These are phyloP conservation scores for Blastocystis sp. DNA, from an alignment of 352 stramenopile genomes.

Conservation along the genomic window DNA sequence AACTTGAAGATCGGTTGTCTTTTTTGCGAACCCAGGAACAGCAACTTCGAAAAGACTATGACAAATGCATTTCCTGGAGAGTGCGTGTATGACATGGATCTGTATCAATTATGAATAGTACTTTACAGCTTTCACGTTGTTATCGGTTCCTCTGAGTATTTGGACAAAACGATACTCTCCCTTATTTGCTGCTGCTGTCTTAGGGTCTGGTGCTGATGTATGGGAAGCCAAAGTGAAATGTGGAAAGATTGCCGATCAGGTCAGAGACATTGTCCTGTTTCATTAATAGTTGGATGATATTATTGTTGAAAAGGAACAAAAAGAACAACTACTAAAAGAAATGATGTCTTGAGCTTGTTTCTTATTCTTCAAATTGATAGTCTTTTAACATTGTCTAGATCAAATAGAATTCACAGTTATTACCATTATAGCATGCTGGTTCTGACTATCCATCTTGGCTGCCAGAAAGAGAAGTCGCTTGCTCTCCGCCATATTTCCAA, in stretches of 20 bases:
- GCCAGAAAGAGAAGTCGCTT: conserved; percentile 50
- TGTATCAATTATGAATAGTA: not conserved
- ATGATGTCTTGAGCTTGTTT: not conserved
- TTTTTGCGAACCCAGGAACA: conserved; percentile 1
- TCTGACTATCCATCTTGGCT: conserved; percentile 33
- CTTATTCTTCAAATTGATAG: not conserved
- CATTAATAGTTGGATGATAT: conserved; percentile 42
- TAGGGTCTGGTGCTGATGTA: conserved; percentile 40
- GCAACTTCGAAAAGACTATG: conserved; percentile 36
- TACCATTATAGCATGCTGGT: not conserved
- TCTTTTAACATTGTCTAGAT: not conserved
- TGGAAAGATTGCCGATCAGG: conserved; percentile 49
- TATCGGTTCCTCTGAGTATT: conserved; percentile 34
- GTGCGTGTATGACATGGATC: not conserved
- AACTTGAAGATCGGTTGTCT: conserved; percentile 20
- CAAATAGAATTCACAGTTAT: not conserved
- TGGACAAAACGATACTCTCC: conserved; percentile 41
- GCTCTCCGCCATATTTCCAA: conserved; percentile 32
- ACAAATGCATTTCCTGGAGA: conserved; percentile 57
- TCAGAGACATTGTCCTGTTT: not conserved
- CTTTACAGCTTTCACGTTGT: conserved; percentile 28
- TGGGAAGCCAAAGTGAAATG: conserved; percentile 46
- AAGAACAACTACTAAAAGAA: not conserved
- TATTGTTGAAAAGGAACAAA: conserved; percentile 42
- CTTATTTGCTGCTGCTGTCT: conserved; percentile 5